Evolutionary conservation across 192 early-diverging fungal genomes (phyloP).

Genomic region (Mortierella alpina): DNA sequence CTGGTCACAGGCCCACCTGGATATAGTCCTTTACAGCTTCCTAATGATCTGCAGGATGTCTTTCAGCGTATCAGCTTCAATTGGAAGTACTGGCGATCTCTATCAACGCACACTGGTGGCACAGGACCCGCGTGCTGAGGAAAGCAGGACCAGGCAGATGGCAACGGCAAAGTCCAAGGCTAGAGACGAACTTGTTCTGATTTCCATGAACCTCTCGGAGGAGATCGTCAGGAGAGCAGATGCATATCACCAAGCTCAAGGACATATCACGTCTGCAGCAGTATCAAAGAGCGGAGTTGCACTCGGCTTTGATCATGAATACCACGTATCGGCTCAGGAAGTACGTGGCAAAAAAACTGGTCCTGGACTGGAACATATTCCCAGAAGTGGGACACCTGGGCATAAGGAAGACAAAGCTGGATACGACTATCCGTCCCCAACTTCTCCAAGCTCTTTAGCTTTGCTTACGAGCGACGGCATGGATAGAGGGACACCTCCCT

Average conservation of each 20-base stretch:
- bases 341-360: too few species aligned
- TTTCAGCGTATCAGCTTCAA: background rate
- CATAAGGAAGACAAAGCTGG: too few species aligned
- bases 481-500: constrained; percentile 17
- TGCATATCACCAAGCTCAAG: background rate
- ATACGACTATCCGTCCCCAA: too few species aligned
- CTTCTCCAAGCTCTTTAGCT: too few species aligned
- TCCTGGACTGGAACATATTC: too few species aligned
- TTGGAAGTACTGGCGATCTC: background rate
- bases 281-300: background rate
- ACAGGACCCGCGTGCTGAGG: background rate
- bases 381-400: too few species aligned
- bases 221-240: constrained; percentile 27
- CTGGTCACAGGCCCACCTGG: constrained; percentile 4
- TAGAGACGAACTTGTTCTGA: constrained; percentile 32
- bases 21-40: constrained; percentile 27
- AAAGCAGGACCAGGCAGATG: background rate
- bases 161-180: constrained; percentile 14
- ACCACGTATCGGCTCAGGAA: too few species aligned
- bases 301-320: too few species aligned
- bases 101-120: background rate
- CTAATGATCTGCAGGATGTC: constrained; percentile 19
- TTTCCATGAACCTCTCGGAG: constrained; percentile 45
- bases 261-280: background rate
- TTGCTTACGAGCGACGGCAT: background rate